Base-by-base conservation (phyloP, 106 monocot genomes). In the Alisma plantagoaquatica region DNA sequence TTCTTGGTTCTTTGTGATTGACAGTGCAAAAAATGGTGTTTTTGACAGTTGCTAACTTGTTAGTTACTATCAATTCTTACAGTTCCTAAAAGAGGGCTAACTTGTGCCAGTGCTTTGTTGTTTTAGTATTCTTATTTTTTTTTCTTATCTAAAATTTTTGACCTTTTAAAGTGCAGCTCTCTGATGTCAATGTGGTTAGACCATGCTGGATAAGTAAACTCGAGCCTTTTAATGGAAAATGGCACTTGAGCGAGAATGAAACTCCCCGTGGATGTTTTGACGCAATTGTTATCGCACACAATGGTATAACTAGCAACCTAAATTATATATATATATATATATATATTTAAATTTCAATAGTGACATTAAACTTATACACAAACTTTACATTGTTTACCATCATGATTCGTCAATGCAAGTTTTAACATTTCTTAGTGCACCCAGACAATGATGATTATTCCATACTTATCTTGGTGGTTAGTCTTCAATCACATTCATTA, bases 171-270 rank as follows among this genome's bases (percentile, higher is more conserved):
- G 16, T 78, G 69, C 85, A 85, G 91, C 67, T 51, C 53, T 24
- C 23, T 53, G 49, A 58, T 54, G 68, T 81, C 68, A 56, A 78
- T 46, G 31, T 88, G 51, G 75, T 78, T 60, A 77, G 94, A 41
- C 88, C 88, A 61, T 94, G 88, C 51, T 96, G 94, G 94, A 88
- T 96, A 62, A 96, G 94, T 56, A 78, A 81, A 73, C 57, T 96
- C 7, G 88, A 96, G 48, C 88, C 94, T 20, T 84, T 71, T 59
- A 96, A 96, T 78, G 94, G 94, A 22, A 64, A 35, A 65, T 96
- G 94, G 94, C 57, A 74, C 46, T 71, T 96, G 54, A 74, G 72
- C 33, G 94, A 89, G 73, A 81, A 78, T 43, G 84, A 62, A 15
- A 71, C 80, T 43, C 62, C 73, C 6, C 81, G 64, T 33, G 94